Base-by-base conservation (phyloP, 306 rosid genomes). In the Cucurbita argyrosperma region DNA sequence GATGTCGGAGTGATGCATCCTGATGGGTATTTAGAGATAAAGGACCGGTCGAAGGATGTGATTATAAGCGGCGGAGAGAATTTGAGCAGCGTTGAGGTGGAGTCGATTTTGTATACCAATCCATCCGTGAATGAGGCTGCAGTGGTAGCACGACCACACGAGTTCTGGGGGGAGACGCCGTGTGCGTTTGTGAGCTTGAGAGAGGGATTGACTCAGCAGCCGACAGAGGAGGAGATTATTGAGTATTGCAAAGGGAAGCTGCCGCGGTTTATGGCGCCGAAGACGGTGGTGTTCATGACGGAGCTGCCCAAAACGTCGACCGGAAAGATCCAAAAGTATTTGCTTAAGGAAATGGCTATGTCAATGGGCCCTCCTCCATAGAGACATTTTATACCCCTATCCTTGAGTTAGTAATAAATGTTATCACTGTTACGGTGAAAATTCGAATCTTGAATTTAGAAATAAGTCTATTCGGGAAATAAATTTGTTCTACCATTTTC, bases 11-110 rank as follows among this genome's bases (percentile, higher is more conserved):
- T 91, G 7, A 86, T 91, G 84, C 89, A 91, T 23, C 78, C 82
- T 0, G 97, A 91, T 6, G 97, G 96, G 14, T 88, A 91, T 40
- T 8, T 91, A 10, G 97, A 88, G 72, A 88, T 91, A 0, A 88
- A 84, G 12, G 97, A 91, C 16, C 71, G 97, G 11, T 87, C 96
- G 0, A 91, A 91, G 79, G 97, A 88, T 19, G 88, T 91, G 43
- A 91, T 91, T 0, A 91, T 91, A 0, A 85, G 90, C 2, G 96
- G 97, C 0, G 97, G 97, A 5, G 97, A 91, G 87, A 91, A 91
- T 47, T 5, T 91, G 74, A 91, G 97, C 71, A 91, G 96, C 10
- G 90, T 88, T 19, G 96, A 91, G 79, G 89, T 91, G 4, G 97
- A 91, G 9, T 84, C 89, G 7, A 79, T 82, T 12, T 6, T 88